phyloP scores from a whole-genome alignment of 2,329 filamentous ascomycete genomes.

The Aspergillus pseudoglaucus region DNA sequence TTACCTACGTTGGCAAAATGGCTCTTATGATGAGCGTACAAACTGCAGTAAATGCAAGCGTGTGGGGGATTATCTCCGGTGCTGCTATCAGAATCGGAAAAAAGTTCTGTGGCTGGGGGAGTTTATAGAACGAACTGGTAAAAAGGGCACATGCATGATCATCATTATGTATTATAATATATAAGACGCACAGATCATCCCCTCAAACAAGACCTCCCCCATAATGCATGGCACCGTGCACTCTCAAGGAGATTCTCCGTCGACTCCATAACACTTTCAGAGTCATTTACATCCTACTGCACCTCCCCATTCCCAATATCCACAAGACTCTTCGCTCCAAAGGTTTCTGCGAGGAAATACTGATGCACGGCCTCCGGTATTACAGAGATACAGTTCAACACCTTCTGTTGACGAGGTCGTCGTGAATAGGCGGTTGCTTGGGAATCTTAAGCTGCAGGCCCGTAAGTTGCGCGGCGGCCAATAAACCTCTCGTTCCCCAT shows the following conservation, averaged over 20 bases:
- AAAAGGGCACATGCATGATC: neutral
- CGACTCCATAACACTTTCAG: constrained; percentile 24
- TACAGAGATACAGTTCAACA: constrained; percentile 31
- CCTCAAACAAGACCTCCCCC: constrained; percentile 17
- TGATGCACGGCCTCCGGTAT: constrained; percentile 33
- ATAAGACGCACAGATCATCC: constrained; percentile 5
- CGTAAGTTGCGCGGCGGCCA: constrained; percentile 28
- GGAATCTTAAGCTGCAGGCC: constrained; percentile 28
- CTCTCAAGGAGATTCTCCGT: constrained; percentile 32
- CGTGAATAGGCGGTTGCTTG: constrained; percentile 23
- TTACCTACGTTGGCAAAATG: constrained; percentile 32
- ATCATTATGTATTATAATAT: constrained; percentile 2
- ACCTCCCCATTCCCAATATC: constrained; percentile 17
- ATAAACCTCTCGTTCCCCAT: constrained; percentile 33
- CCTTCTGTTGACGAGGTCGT: constrained; percentile 20
- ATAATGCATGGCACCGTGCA: constrained; percentile 30
- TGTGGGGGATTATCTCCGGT: constrained; percentile 34
- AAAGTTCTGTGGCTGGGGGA: constrained; percentile 36
- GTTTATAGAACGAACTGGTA: constrained; percentile 11
- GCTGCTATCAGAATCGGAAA: constrained; percentile 34
- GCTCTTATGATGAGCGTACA: constrained; percentile 32
- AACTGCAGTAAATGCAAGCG: constrained; percentile 28
- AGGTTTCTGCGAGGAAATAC: constrained; percentile 23
- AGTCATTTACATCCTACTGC: constrained; percentile 10
- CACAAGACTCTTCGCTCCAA: constrained; percentile 18